Percentiles rank a stretch among this genome's conserved stretches.
These are phyloP conservation scores for Fraxinus angustifolia DNA, from an alignment of 305 asterid species.

Conservation along the genomic window DNA sequence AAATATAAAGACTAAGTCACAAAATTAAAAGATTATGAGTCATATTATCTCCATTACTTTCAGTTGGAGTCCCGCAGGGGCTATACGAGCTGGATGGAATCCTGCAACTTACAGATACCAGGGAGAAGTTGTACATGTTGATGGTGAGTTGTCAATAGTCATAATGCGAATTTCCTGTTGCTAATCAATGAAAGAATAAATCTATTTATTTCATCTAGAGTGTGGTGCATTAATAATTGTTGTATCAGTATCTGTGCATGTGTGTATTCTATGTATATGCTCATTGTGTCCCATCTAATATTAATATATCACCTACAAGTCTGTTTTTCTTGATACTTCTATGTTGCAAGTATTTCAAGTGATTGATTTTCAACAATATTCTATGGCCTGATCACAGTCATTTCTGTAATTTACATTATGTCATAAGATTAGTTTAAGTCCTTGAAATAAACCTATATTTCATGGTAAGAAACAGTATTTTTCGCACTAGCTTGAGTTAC, in stretches of 20 bases:
- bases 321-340: background rate
- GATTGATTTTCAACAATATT: background rate
- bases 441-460: background rate
- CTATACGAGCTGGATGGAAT: conserved; percentile 77
- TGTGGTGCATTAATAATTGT: background rate
- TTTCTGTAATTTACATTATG: background rate
- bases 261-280: background rate
- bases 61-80: conserved; percentile 99
- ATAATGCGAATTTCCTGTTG: background rate
- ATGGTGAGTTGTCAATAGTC: conserved; percentile 47
- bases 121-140: conserved; percentile 66
- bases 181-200: conserved; percentile 5
- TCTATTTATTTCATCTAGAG: background rate
- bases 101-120: conserved; percentile 67
- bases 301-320: background rate
- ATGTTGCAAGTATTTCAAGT: background rate
- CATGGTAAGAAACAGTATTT: background rate
- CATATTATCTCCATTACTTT: conserved; percentile 8
- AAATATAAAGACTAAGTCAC: background rate
- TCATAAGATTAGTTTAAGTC: background rate
- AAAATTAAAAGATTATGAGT: background rate
- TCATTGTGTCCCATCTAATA: background rate
- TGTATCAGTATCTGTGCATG: background rate
- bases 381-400: background rate
- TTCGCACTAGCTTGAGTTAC: background rate